Percentiles rank a stretch among this genome's conserved stretches.
Evolutionary conservation across 495 filamentous ascomycete genomes (phyloP).

Genomic region (Hapsidospora chrysogenum): DNA sequence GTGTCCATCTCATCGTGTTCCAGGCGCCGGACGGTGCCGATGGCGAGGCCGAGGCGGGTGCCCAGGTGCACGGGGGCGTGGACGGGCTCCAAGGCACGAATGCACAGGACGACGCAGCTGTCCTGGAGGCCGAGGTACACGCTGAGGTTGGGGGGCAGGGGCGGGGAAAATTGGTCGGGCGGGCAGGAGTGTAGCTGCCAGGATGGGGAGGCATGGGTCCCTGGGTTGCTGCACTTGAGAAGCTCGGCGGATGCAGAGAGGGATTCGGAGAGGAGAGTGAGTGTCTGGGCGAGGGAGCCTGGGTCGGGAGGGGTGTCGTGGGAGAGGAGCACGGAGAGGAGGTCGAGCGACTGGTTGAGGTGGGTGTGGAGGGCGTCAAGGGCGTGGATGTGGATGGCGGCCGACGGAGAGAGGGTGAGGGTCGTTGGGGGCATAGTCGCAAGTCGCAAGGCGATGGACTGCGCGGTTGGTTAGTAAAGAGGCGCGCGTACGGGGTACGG

Average conservation of each 20-base stretch:
- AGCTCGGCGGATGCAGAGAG: slow-evolving; percentile 49
- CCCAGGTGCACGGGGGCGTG: slow-evolving; percentile 29
- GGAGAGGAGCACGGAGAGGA: slow-evolving; percentile 59
- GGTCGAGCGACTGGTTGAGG: slow-evolving; percentile 63
- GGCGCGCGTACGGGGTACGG: neutral
- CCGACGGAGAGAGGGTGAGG: slow-evolving; percentile 31
- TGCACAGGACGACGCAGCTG: slow-evolving; percentile 54
- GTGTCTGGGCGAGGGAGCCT: slow-evolving; percentile 42
- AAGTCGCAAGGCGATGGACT: slow-evolving; percentile 32
- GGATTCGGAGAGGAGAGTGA: slow-evolving; percentile 60
- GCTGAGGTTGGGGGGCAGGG: slow-evolving; percentile 40
- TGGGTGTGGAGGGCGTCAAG: slow-evolving; percentile 52
- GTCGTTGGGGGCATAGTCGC: slow-evolving; percentile 32
- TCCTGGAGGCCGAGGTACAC: slow-evolving; percentile 68
- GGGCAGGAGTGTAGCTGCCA: slow-evolving; percentile 22
- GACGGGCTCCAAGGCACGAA: slow-evolving; percentile 61
- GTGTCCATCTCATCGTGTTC: slow-evolving; percentile 71
- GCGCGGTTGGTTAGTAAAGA: neutral
- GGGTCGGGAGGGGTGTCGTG: slow-evolving; percentile 24
- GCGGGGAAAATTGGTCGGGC: slow-evolving; percentile 24
- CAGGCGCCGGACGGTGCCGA: slow-evolving; percentile 40
- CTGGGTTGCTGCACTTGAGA: slow-evolving; percentile 31
- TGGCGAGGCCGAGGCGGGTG: slow-evolving; percentile 34
- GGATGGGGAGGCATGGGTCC: slow-evolving; percentile 6
- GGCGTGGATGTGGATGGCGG: slow-evolving; percentile 46